Percentiles rank a stretch among this genome's conserved stretches.
Evolutionary conservation across 495 filamentous ascomycete genomes (phyloP).

Genomic region (Penicillium flavigenum): DNA sequence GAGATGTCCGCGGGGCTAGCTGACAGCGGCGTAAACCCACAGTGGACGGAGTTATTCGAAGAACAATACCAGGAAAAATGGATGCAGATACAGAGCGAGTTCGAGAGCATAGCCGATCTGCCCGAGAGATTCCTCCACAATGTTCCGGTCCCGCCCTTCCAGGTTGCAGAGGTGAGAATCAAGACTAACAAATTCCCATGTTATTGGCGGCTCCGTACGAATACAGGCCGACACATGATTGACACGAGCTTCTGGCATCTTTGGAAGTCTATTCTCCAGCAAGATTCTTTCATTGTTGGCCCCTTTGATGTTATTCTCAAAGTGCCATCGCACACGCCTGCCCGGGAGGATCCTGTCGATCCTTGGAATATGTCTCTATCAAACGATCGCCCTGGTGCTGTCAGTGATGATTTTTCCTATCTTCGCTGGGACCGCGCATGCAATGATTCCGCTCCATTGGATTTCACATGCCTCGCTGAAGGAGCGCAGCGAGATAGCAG

Average conservation of each 20-base stretch:
- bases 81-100: not conserved
- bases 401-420: not conserved
- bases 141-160: constrained; percentile 1
- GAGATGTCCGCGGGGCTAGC: constrained; percentile 6
- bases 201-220: not conserved
- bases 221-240: not conserved
- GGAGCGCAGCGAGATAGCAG: no score
- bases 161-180: constrained; percentile 1
- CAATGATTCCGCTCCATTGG: not conserved
- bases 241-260: constrained; percentile 1
- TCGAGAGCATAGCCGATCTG: not conserved
- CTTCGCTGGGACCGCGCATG: no score
- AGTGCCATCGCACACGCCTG: not conserved
- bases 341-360: not conserved
- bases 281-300: not conserved
- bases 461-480: no score
- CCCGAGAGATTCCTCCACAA: constrained; percentile 1
- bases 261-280: not conserved
- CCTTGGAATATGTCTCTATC: constrained; percentile 1
- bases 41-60: not conserved
- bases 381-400: not conserved
- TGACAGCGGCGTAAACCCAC: not conserved
- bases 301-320: not conserved
- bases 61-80: not conserved
- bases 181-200: not conserved